phyloP scores from a whole-genome alignment of 2,329 filamentous ascomycete genomes.

The Hypoxylon sp. region DNA sequence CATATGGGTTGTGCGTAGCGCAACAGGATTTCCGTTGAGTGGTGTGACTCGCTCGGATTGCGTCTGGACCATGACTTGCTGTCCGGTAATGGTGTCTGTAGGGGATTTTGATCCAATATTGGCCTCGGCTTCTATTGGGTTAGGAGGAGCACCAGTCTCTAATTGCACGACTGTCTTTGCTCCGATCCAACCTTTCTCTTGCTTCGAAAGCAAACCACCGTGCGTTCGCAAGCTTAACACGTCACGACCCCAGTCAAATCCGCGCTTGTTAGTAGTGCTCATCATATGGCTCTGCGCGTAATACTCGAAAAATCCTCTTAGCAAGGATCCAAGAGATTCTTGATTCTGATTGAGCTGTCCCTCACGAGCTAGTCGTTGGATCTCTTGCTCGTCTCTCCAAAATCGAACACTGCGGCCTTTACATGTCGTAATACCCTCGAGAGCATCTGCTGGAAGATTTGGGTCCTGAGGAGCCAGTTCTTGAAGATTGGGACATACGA shows the following conservation, averaged over 20 bases:
- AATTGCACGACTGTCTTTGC: constrained; percentile 78
- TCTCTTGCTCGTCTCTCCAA: constrained; percentile 81
- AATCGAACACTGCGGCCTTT: constrained; percentile 81
- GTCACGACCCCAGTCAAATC: constrained; percentile 85
- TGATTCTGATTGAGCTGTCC: constrained; percentile 77
- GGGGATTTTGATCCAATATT: constrained; percentile 37
- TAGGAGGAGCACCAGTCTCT: constrained; percentile 56
- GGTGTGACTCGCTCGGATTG: constrained; percentile 34
- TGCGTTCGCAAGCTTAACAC: constrained; percentile 82
- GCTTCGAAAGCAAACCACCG: constrained; percentile 80
- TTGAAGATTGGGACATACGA: constrained; percentile 89
- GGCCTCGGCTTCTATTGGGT: constrained; percentile 37
- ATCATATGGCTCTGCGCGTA: constrained; percentile 76
- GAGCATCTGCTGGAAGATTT: constrained; percentile 57
- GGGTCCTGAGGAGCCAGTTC: constrained; percentile 61
- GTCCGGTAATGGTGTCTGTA: constrained; percentile 38
- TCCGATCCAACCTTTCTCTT: constrained; percentile 88
- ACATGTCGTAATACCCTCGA: constrained; percentile 63
- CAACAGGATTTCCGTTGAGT: constrained; percentile 16
- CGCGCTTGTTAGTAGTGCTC: constrained; percentile 65
- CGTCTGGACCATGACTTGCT: constrained; percentile 17
- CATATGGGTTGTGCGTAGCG: constrained; percentile 27
- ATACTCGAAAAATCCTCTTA: constrained; percentile 91
- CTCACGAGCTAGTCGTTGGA: constrained; percentile 70
- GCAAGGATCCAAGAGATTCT: constrained; percentile 78